These are phyloP conservation scores for Thermothelomyces thermophilus DNA, from an alignment of 2,329 filamentous ascomycete species.

Conservation along the genomic window DNA sequence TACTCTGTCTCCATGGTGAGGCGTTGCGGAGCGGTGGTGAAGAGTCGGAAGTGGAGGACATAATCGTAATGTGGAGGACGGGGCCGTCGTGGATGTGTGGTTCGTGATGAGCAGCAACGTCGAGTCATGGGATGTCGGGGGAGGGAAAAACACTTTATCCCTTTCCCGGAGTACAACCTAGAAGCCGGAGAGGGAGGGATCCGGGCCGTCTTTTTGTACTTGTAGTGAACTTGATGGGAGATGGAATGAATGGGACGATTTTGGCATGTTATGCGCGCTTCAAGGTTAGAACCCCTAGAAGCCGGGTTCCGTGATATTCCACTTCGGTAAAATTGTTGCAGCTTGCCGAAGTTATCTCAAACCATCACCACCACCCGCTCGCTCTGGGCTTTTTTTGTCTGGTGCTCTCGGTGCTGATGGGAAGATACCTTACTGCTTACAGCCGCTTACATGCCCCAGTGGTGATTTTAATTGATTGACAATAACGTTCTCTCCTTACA, in stretches of 20 bases:
- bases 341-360: too few relatives aligned
- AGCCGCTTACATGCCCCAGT: too few relatives aligned
- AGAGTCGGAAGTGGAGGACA: not conserved
- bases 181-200: not conserved
- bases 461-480: too few relatives aligned
- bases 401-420: too few relatives aligned
- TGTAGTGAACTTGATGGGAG: conserved; percentile 7
- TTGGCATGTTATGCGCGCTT: conserved; percentile 1
- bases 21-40: not conserved
- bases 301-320: too few relatives aligned
- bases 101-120: conserved; percentile 1
- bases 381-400: too few relatives aligned
- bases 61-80: conserved; percentile 12
- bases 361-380: too few relatives aligned
- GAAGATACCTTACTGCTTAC: too few relatives aligned
- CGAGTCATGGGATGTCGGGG: not conserved
- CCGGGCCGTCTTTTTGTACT: conserved; percentile 9
- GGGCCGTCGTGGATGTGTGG: not conserved
- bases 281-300: too few relatives aligned
- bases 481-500: too few relatives aligned
- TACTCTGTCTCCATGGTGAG: not conserved
- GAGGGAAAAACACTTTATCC: too few relatives aligned
- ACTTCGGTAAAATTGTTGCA: too few relatives aligned
- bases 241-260: conserved; percentile 15
- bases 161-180: not conserved